Conservation (phyloP, 495 filamentous ascomycete genomes). For the Xylaria bambusicola region DNA sequence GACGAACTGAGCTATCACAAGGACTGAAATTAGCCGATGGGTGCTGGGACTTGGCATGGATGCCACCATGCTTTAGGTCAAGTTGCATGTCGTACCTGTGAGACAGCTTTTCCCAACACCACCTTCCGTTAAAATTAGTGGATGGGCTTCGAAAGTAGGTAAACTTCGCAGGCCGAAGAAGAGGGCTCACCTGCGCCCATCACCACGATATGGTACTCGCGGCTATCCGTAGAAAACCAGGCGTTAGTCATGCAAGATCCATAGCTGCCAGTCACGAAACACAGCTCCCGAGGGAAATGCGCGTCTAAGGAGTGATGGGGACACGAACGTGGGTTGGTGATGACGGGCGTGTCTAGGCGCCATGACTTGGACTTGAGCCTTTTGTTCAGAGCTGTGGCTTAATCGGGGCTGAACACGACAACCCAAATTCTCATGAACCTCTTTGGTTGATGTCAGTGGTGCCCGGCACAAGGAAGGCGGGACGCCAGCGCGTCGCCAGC, state of each 20-base stretch:
- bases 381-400: not conserved
- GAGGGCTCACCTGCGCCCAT: slow-evolving; percentile 72
- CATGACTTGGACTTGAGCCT: slow-evolving; percentile 27
- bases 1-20: slow-evolving; percentile 85
- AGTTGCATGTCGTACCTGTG: slow-evolving; percentile 67
- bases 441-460: slow-evolving; percentile 17
- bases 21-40: slow-evolving; percentile 26
- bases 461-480: slow-evolving; percentile 20
- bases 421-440: not conserved
- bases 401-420: not conserved
- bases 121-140: slow-evolving; percentile 55
- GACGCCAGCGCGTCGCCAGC: slow-evolving; percentile 19
- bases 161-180: not conserved
- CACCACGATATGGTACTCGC: slow-evolving; percentile 92
- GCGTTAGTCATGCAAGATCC: slow-evolving; percentile 21
- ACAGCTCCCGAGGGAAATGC: not conserved
- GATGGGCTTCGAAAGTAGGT: slow-evolving; percentile 12
- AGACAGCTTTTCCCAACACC: slow-evolving; percentile 98
- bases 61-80: slow-evolving; percentile 16
- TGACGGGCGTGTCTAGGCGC: slow-evolving; percentile 26
- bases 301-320: not conserved
- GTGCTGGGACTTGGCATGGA: slow-evolving; percentile 2
- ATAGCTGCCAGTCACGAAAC: not conserved
- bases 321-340: slow-evolving; percentile 28
- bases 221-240: slow-evolving; percentile 43